These are phyloP conservation scores for Monoraphidium neglectum DNA, from an alignment of 139 green algal species.

Conservation along the genomic window DNA sequence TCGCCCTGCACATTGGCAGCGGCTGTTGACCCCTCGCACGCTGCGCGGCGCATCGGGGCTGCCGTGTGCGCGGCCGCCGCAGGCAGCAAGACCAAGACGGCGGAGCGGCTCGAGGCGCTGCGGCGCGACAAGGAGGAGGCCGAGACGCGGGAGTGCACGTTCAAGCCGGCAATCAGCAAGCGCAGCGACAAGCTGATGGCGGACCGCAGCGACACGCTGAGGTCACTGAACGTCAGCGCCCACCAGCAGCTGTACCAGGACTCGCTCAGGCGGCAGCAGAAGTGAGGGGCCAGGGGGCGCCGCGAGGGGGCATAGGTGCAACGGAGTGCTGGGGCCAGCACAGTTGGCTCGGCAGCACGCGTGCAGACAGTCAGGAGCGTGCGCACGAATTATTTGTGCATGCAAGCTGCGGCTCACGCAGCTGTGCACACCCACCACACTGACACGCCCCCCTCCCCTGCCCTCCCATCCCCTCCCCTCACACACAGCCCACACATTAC, in stretches of 20 bases:
- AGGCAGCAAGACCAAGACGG: conserved; percentile 42
- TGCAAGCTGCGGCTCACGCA: too few species aligned
- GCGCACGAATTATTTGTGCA: too few species aligned
- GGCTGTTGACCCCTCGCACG: too few species aligned
- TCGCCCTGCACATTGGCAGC: background rate
- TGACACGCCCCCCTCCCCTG: too few species aligned
- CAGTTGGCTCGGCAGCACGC: background rate
- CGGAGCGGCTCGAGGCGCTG: conserved; percentile 46
- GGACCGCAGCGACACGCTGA: conserved; percentile 62
- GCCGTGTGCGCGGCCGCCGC: background rate
- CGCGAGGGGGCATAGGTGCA: too few species aligned
- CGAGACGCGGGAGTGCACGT: conserved; percentile 65
- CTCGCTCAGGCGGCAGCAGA: conserved; percentile 46
- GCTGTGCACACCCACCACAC: too few species aligned
- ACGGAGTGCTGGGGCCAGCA: background rate
- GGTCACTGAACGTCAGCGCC: conserved; percentile 41
- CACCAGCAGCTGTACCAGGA: conserved; percentile 82
- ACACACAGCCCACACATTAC: too few species aligned
- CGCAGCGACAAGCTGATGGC: conserved; percentile 59
- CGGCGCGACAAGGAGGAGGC: conserved; percentile 47
- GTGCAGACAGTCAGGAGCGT: background rate
- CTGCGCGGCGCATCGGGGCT: too few species aligned
- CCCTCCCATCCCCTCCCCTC: too few species aligned
- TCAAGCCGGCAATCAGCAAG: conserved; percentile 67
- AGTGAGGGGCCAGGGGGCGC: conserved; percentile 31